These are phyloP conservation scores for Curvularia verruculosa DNA, from an alignment of 2,329 filamentous ascomycete genomes.

Conservation along the genomic window DNA sequence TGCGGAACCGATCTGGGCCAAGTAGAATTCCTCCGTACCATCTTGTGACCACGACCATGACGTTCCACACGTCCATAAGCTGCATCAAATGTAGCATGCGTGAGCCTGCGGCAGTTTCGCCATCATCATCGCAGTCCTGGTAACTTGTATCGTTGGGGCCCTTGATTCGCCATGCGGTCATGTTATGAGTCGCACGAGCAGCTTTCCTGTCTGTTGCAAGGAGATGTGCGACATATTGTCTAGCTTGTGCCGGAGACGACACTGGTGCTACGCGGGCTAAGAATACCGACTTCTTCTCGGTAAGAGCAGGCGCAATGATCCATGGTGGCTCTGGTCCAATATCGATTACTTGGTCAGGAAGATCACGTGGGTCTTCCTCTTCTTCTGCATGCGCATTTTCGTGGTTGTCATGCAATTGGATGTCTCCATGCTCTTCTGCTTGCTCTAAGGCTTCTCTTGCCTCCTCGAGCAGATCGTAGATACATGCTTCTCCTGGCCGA, in stretches of 20 bases:
- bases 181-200: constrained; percentile 90
- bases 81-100: constrained; percentile 89
- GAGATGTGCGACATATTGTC: constrained; percentile 73
- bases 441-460: constrained; percentile 60
- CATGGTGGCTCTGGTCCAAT: constrained; percentile 63
- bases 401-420: constrained; percentile 34
- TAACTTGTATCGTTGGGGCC: constrained; percentile 63
- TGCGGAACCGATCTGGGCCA: constrained; percentile 84
- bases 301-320: constrained; percentile 73
- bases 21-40: constrained; percentile 95
- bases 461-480: constrained; percentile 88
- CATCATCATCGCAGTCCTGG: constrained; percentile 96
- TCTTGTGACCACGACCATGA: constrained; percentile 87
- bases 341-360: constrained; percentile 23
- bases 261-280: constrained; percentile 77
- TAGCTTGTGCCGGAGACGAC: constrained; percentile 72
- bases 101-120: constrained; percentile 88
- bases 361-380: not conserved
- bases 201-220: constrained; percentile 83
- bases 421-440: constrained; percentile 36
- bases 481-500: constrained; percentile 75
- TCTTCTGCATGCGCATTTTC: constrained; percentile 15
- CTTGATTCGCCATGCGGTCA: constrained; percentile 88
- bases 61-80: constrained; percentile 91
- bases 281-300: constrained; percentile 88